phyloP scores from a whole-genome alignment of 2,329 filamentous ascomycete species.

The Aspergillus tanneri region DNA sequence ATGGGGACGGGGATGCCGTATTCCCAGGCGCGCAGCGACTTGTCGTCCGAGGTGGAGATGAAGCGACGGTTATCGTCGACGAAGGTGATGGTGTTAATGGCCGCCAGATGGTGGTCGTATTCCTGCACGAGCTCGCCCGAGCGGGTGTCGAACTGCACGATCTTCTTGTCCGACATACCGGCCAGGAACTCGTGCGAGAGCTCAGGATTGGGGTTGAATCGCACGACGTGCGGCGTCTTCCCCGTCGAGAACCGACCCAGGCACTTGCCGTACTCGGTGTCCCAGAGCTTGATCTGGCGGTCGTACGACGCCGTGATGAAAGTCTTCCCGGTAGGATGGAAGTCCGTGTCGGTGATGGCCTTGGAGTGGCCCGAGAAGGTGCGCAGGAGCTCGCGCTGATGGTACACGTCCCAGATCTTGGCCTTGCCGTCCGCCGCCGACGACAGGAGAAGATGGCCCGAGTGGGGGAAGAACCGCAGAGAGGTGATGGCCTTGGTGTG shows the following conservation, averaged over 20 bases:
- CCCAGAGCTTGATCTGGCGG: conserved; percentile 96
- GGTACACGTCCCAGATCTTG: conserved; percentile 93
- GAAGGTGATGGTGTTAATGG: conserved; percentile 96
- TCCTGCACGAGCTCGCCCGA: conserved; percentile 84
- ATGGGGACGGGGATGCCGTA: conserved; percentile 98
- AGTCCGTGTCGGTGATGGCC: conserved; percentile 83
- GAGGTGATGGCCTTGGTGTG: conserved; percentile 84
- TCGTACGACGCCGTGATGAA: conserved; percentile 94
- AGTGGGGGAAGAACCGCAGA: conserved; percentile 82
- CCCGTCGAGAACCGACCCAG: conserved; percentile 86
- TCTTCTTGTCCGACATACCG: conserved; percentile 98
- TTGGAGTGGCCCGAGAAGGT: conserved; percentile 92
- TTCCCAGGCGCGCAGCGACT: conserved; percentile 94
- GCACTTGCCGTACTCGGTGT: conserved; percentile 90
- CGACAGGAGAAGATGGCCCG: conserved; percentile 84
- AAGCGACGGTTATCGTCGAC: conserved; percentile 92
- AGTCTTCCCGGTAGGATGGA: conserved; percentile 76
- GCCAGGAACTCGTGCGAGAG: conserved; percentile 87
- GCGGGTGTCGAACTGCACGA: conserved; percentile 91
- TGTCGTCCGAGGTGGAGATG: conserved; percentile 97
- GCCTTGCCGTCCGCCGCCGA: conserved; percentile 87
- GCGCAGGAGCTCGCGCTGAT: conserved; percentile 80
- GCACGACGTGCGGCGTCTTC: conserved; percentile 91
- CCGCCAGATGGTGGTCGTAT: conserved; percentile 97
- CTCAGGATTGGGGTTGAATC: conserved; percentile 80